Evolutionary conservation across 805 yeast genomes (phyloP), one percentile per base, ranked within the genome.

Genomic region (Clavispora asparagi): DNA sequence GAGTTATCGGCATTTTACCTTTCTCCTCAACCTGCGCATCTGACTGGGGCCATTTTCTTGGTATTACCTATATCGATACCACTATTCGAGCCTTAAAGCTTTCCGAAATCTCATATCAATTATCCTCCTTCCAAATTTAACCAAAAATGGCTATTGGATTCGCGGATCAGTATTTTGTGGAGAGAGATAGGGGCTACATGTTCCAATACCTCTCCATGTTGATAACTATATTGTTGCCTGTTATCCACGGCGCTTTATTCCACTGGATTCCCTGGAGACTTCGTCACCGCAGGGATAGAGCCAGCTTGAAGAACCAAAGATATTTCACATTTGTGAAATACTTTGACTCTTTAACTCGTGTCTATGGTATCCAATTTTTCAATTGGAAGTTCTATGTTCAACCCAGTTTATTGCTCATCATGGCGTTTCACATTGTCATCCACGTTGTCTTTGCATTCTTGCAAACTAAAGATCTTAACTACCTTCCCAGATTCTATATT

Each of bases 161-260:
- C 44, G 49, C 59, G 12, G 51, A 57, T 4, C 79, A 76, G 48
- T 72, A 55, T 51, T 62, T 49, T 45, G 70, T 65, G 12, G 80
- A 76, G 50, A 56, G 42, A 28, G 57, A 60, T 0, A 53, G 78
- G 43, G 72, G 66, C 52, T 54, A 49, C 41, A 60, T 55, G 44
- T 73, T 51, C 47, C 67, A 66, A 38, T 71, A 77, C 70, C 49
- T 68, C 13, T 51, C 63, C 8, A 65, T 65, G 44, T 60, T 59
- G 1, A 31, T 66, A 11, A 52, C 61, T 7, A 11, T 71, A 2
- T 29, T 52, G 4, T 44, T 60, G 1, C 55, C 75, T 8, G 40
- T 63, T 1, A 19, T 62, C 7, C 73, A 74, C 56, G 79, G 79
- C 3, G 7, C 68, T 1, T n/a, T 73, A 3, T 71, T 73, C 53